phyloP scores from a whole-genome alignment of 2,329 filamentous ascomycete genomes.

The Salinomyces thailandicus region DNA sequence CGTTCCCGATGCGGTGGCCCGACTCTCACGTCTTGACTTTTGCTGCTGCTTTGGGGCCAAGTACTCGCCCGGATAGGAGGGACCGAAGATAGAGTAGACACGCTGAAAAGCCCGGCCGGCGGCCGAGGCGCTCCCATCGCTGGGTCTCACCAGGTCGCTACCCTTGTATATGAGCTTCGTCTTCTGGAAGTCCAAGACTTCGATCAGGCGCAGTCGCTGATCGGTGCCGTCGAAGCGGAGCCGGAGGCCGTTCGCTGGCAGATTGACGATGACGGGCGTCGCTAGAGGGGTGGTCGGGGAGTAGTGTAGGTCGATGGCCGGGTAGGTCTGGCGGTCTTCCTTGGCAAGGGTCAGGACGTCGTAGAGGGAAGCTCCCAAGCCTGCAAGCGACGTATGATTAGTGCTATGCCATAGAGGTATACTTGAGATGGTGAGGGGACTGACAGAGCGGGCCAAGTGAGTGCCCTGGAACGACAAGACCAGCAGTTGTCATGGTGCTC shows the following conservation, averaged over 20 bases:
- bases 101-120: conserved; percentile 23
- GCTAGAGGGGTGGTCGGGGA: conserved; percentile 63
- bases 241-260: conserved; percentile 78
- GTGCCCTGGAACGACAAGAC: conserved; percentile 6
- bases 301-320: conserved; percentile 72
- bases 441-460: conserved; percentile 7
- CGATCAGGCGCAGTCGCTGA: conserved; percentile 81
- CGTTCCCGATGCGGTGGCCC: conserved; percentile 34
- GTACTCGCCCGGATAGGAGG: conserved; percentile 90
- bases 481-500: neutral
- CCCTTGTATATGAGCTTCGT: conserved; percentile 73
- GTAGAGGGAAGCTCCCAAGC: conserved; percentile 82
- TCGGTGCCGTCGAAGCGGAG: conserved; percentile 89
- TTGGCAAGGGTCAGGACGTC: conserved; percentile 82
- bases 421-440: no score
- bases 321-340: conserved; percentile 71
- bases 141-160: conserved; percentile 60
- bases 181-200: conserved; percentile 82
- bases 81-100: conserved; percentile 86
- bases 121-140: conserved; percentile 1
- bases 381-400: no score
- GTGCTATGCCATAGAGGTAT: no score
- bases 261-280: conserved; percentile 61
- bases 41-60: conserved; percentile 51
- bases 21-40: no score